Percentiles rank a stretch among this genome's conserved stretches.
These are phyloP conservation scores for Herpotrichia juniperi DNA, from an alignment of 2,329 filamentous ascomycete species.

Conservation along the genomic window DNA sequence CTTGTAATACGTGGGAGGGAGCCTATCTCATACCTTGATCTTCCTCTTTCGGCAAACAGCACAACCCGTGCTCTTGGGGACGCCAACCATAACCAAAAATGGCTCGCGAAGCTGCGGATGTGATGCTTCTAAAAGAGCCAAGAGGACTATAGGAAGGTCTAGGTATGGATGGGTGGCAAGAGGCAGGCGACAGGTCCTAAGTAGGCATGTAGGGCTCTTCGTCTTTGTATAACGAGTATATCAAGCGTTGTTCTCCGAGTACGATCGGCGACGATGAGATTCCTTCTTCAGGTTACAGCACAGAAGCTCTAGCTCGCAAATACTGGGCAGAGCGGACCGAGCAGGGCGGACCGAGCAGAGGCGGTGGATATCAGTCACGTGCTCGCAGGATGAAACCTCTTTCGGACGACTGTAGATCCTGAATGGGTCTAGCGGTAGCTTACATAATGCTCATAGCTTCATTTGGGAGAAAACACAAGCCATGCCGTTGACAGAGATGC, in stretches of 20 bases:
- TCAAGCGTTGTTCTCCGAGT: not conserved
- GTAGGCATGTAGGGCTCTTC: no score
- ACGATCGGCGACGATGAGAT: conserved; percentile 2
- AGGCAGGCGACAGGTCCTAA: no score
- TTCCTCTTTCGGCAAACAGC: conserved; percentile 39
- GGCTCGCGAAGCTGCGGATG: not conserved
- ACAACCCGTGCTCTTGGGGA: conserved; percentile 43
- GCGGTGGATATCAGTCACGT: conserved; percentile 9
- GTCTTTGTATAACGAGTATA: not conserved
- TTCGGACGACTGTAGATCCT: not conserved
- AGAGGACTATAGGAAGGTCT: not conserved
- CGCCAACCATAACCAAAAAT: conserved; percentile 32
- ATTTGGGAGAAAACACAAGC: no score
- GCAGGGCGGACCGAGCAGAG: not conserved
- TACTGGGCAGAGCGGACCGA: conserved; percentile 1
- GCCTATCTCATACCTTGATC: conserved; percentile 28
- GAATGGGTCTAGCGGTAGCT: not conserved
- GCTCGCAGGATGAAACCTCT: conserved; percentile 16
- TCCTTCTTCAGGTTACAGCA: conserved; percentile 2
- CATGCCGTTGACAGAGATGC: no score
- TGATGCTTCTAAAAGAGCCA: not conserved
- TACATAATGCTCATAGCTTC: not conserved
- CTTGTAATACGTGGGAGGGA: conserved; percentile 11
- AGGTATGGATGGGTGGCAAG: not conserved
- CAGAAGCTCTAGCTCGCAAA: conserved; percentile 2